Evolutionary conservation across 164 flowering plant species (phyloP).

Genomic region (Dillenia turbinata): DNA sequence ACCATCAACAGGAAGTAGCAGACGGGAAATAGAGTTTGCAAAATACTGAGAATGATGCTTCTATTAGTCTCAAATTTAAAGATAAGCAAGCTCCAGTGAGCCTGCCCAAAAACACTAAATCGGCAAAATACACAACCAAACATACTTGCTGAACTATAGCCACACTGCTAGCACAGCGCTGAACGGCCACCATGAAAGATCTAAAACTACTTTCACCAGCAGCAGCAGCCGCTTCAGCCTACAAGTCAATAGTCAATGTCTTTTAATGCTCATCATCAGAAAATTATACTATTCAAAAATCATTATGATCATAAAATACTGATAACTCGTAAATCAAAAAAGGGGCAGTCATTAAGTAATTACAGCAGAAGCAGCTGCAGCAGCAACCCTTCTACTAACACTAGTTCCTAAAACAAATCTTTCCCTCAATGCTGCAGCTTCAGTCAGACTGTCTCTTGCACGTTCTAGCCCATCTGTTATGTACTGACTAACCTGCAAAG

Average conservation of each 20-base stretch:
- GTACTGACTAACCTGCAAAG: slow-evolving; percentile 77
- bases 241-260: slow-evolving; percentile 17
- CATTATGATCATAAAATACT: no score
- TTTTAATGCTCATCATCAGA: slow-evolving; percentile 2
- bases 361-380: slow-evolving; percentile 99
- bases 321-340: not conserved
- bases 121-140: not conserved
- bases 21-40: slow-evolving; percentile 86
- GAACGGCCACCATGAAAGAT: slow-evolving; percentile 99
- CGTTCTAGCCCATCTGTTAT: slow-evolving; percentile 92
- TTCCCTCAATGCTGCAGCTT: slow-evolving; percentile 95
- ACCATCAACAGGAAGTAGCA: slow-evolving; percentile 93
- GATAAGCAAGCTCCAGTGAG: not conserved
- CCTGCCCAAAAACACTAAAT: not conserved
- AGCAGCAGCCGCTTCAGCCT: slow-evolving; percentile 99
- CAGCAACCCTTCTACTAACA: slow-evolving; percentile 91
- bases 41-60: slow-evolving; percentile 51
- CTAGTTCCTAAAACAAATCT: slow-evolving; percentile 81
- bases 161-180: slow-evolving; percentile 95
- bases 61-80: not conserved
- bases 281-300: not conserved
- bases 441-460: slow-evolving; percentile 88
- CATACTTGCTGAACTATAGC: slow-evolving; percentile 96
- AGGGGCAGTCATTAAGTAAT: slow-evolving; percentile 21
- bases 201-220: slow-evolving; percentile 99